phyloP scores from a whole-genome alignment of 148 eudicot genomes.

The Vaccinium macrocarpon region DNA sequence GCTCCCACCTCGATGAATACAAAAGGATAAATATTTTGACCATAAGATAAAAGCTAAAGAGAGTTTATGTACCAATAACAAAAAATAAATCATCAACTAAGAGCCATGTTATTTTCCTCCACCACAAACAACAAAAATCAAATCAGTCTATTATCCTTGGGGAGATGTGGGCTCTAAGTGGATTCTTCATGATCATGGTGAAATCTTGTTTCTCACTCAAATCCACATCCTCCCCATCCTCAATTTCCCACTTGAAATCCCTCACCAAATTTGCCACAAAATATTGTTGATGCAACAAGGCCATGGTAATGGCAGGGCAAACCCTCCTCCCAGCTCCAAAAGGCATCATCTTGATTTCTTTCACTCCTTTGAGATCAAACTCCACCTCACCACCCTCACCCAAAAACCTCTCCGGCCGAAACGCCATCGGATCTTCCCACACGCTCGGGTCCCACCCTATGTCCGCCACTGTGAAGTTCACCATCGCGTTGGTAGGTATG shows the following conservation, averaged over 20 bases:
- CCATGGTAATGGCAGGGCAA: constrained; percentile 20
- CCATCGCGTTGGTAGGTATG: background rate
- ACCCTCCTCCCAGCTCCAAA: constrained; percentile 27
- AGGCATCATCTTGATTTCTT: constrained; percentile 27
- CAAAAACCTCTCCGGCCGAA: background rate
- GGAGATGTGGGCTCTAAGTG: background rate
- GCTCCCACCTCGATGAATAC: too few species aligned
- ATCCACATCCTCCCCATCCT: constrained; percentile 4
- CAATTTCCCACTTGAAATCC: constrained; percentile 6
- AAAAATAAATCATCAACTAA: background rate
- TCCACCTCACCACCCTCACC: background rate
- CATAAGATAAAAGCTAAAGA: background rate
- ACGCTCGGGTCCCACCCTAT: constrained; percentile 9
- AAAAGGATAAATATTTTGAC: background rate
- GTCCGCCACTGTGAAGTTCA: background rate
- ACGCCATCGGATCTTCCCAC: constrained; percentile 1
- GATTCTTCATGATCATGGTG: constrained; percentile 7
- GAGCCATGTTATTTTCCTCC: background rate
- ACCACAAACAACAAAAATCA: background rate
- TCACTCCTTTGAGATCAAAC: constrained; percentile 19
- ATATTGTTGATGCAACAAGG: background rate
- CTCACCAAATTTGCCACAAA: constrained; percentile 5
- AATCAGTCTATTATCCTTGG: background rate
- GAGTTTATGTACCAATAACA: background rate
- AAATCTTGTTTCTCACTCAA: constrained; percentile 5